Conservation (phyloP, 2,329 filamentous ascomycete species). For the Diplodia seriata region DNA sequence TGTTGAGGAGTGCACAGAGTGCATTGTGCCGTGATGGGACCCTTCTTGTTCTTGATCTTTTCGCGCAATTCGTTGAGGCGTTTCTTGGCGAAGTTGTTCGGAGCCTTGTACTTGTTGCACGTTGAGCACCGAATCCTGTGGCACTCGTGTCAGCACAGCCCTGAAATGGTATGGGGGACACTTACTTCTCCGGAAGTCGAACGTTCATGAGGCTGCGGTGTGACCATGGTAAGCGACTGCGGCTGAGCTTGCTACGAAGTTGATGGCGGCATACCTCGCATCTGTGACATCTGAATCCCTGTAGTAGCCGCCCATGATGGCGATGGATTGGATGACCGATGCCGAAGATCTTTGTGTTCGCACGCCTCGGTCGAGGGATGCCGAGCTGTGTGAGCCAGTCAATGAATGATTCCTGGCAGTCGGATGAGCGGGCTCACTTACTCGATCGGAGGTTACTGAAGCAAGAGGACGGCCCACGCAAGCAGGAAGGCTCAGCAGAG, state of each 20-base stretch:
- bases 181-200: constrained; percentile 29
- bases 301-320: not conserved
- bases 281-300: not conserved
- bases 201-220: constrained; percentile 1
- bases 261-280: not conserved
- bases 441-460: too few relatives aligned
- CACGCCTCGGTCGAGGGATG: not conserved
- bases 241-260: too few relatives aligned
- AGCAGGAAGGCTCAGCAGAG: too few relatives aligned
- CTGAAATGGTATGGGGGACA: not conserved
- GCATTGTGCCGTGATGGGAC: constrained; percentile 48
- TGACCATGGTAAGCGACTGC: not conserved
- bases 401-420: too few relatives aligned
- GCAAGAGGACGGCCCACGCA: too few relatives aligned
- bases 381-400: not conserved
- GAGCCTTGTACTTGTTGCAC: constrained; percentile 52
- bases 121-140: constrained; percentile 55
- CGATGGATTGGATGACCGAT: too few relatives aligned
- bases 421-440: too few relatives aligned
- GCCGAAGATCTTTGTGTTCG: too few relatives aligned
- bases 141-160: not conserved
- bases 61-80: constrained; percentile 50
- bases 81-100: constrained; percentile 54
- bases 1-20: constrained; percentile 53
- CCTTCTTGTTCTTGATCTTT: constrained; percentile 33